Conservation (phyloP, 345 rosid species). For the Laguncularia racemosa region DNA sequence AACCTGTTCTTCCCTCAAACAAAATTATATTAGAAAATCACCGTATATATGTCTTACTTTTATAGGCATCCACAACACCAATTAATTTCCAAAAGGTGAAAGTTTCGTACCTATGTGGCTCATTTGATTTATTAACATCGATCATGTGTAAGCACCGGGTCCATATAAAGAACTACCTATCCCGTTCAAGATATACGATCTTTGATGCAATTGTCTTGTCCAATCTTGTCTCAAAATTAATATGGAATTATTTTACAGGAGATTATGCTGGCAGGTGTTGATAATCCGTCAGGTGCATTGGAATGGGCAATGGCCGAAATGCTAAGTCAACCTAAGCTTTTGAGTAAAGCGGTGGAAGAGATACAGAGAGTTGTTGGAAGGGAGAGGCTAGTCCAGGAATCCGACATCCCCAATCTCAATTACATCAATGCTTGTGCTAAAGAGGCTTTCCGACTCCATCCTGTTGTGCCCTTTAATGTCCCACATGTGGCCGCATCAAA, state of each 20-base stretch:
- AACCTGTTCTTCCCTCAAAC: no score
- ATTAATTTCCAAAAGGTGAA: no score
- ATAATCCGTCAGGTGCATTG: slow-evolving; percentile 40
- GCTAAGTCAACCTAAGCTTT: slow-evolving; percentile 32
- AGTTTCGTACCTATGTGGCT: no score
- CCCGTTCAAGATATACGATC: no score
- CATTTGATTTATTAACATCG: no score
- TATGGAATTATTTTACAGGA: slow-evolving; percentile 18
- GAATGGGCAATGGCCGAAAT: slow-evolving; percentile 49
- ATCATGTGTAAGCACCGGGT: no score
- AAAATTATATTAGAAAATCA: no score
- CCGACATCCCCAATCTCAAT: slow-evolving; percentile 33
- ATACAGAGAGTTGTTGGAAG: slow-evolving; percentile 36
- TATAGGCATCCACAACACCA: no score
- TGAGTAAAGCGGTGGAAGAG: slow-evolving; percentile 33
- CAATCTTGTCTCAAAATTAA: no score
- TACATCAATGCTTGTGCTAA: slow-evolving; percentile 29
- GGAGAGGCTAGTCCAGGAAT: slow-evolving; percentile 36
- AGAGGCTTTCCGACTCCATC: slow-evolving; percentile 41
- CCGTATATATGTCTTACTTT: no score
- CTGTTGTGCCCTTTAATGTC: slow-evolving; percentile 30
- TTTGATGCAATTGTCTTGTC: no score
- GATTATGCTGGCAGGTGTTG: slow-evolving; percentile 30
- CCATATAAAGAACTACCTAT: no score
- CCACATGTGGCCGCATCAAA: slow-evolving; percentile 34